Conservation (phyloP, 371 early-diverging fungal species). For the Rhizopus delemar region DNA sequence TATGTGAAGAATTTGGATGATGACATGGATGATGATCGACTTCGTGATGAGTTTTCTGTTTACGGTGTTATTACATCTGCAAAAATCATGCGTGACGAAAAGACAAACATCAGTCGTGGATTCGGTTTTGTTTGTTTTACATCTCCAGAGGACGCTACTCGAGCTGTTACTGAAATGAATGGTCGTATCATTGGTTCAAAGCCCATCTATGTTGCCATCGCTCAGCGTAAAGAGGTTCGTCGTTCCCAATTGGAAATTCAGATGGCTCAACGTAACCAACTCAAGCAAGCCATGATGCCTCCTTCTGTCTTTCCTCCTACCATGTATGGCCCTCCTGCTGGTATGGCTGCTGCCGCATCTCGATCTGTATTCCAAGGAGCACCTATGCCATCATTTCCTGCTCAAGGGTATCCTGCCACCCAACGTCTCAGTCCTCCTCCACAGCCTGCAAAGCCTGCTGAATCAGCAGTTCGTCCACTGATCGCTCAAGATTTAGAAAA, state of each 20-base stretch:
- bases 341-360: slow-evolving; percentile 22
- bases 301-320: not conserved
- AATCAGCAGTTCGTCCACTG: slow-evolving; percentile 24
- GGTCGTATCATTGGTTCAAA: slow-evolving; percentile 79
- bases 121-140: slow-evolving; percentile 81
- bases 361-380: slow-evolving; percentile 28
- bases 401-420: slow-evolving; percentile 7
- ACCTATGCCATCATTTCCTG: slow-evolving; percentile 54
- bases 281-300: slow-evolving; percentile 19
- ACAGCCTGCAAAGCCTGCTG: slow-evolving; percentile 28
- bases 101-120: slow-evolving; percentile 56
- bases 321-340: slow-evolving; percentile 21
- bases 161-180: slow-evolving; percentile 80
- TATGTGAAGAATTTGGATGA: slow-evolving; percentile 94
- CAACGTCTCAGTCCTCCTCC: slow-evolving; percentile 28
- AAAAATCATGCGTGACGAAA: slow-evolving; percentile 89
- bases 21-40: slow-evolving; percentile 78
- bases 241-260: slow-evolving; percentile 80
- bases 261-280: slow-evolving; percentile 76
- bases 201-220: slow-evolving; percentile 91
- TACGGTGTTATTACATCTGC: slow-evolving; percentile 88
- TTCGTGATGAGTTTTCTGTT: slow-evolving; percentile 84
- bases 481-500: slow-evolving; percentile 71
- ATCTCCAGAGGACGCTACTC: slow-evolving; percentile 75
- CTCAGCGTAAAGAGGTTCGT: slow-evolving; percentile 89